These are phyloP conservation scores for Fraxinus floribunda DNA, from an alignment of 305 asterid species.

Conservation along the genomic window DNA sequence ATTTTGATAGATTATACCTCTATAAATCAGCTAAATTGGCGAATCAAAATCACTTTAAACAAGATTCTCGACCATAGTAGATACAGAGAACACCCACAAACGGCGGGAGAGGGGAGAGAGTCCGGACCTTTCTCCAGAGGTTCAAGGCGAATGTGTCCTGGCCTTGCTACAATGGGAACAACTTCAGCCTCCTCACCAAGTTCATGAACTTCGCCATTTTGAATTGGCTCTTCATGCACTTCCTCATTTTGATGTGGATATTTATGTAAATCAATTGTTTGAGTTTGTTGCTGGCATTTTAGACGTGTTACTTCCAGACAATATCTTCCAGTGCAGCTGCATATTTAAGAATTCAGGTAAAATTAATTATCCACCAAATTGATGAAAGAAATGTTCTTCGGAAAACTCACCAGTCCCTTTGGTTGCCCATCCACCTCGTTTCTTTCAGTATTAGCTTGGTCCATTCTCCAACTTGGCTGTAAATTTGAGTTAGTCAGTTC, in stretches of 20 bases:
- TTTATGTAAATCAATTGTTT: constrained; percentile 19
- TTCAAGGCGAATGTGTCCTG: constrained; percentile 95
- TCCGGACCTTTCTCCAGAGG: constrained; percentile 67
- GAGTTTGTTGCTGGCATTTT: constrained; percentile 37
- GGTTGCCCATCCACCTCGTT: constrained; percentile 54
- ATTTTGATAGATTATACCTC: neutral
- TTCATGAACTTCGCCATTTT: neutral
- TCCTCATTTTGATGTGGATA: neutral
- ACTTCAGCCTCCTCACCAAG: constrained; percentile 51
- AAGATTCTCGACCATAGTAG: neutral
- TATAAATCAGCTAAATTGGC: constrained; percentile 2
- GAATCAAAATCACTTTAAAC: neutral
- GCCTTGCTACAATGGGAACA: constrained; percentile 76
- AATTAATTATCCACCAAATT: constrained; percentile 9
- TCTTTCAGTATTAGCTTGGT: constrained; percentile 37
- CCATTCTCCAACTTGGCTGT: constrained; percentile 55
- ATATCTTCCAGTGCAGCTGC: constrained; percentile 74
- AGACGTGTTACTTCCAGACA: constrained; percentile 37
- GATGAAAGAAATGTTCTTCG: neutral
- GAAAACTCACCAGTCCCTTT: constrained; percentile 77
- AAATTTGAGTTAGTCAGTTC: constrained; percentile 23
- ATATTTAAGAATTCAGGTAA: constrained; percentile 26
- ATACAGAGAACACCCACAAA: neutral
- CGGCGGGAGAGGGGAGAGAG: constrained; percentile 9
- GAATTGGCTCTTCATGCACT: neutral